These are phyloP conservation scores for Chalciporus chontae DNA, from an alignment of 768 basidiomycete species.

Conservation along the genomic window DNA sequence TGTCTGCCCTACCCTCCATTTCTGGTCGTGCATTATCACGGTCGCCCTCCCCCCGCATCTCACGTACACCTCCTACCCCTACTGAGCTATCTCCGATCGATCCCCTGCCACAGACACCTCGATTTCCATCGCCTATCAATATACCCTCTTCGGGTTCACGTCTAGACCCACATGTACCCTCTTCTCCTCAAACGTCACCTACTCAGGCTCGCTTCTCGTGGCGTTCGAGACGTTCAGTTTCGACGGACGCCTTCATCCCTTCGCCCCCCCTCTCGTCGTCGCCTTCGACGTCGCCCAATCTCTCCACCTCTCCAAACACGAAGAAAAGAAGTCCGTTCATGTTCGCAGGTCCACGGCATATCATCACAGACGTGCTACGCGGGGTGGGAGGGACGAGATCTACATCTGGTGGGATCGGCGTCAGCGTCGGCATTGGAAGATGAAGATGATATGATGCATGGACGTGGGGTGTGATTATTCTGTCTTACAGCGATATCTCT, in stretches of 20 bases:
- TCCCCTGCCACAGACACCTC: background rate
- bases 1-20: constrained; percentile 22
- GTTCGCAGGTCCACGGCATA: constrained; percentile 15
- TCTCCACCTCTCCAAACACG: constrained; percentile 2
- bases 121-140: background rate
- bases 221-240: constrained; percentile 9
- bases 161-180: background rate
- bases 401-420: constrained; percentile 1
- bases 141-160: background rate
- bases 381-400: constrained; percentile 39
- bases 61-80: constrained; percentile 6
- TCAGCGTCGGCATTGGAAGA: background rate
- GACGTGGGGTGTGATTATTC: no score
- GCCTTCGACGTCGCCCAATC: constrained; percentile 6
- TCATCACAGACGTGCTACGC: constrained; percentile 38
- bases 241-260: background rate
- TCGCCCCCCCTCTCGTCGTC: background rate
- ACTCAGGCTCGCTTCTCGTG: constrained; percentile 3
- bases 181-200: constrained; percentile 3
- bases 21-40: constrained; percentile 17
- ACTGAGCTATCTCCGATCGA: background rate
- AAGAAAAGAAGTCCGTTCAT: constrained; percentile 16
- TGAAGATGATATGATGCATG: no score
- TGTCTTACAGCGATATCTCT: no score
- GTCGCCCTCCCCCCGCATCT: constrained; percentile 9